Conservation (phyloP, 495 filamentous ascomycete species). For the Lasiosphaeria ovina region DNA sequence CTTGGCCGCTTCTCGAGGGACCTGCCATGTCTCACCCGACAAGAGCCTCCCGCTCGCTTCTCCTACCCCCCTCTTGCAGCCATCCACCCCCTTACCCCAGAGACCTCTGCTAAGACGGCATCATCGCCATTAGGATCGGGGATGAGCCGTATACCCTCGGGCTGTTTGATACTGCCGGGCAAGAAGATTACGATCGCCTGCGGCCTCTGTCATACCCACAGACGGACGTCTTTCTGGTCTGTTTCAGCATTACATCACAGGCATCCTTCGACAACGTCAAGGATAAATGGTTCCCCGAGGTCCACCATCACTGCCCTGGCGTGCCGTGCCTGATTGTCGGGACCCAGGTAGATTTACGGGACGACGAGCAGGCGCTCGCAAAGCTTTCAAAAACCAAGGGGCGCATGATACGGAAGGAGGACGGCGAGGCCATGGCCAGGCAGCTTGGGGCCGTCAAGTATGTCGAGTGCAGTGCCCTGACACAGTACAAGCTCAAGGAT, state of each 20-base stretch:
- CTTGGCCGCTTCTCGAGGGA: slow-evolving; percentile 3
- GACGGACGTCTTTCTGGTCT: slow-evolving; percentile 98
- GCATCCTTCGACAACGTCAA: slow-evolving; percentile 98
- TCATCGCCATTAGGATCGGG: slow-evolving; percentile 70
- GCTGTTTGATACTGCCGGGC: slow-evolving; percentile 96
- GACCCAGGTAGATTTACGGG: slow-evolving; percentile 93
- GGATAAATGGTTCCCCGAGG: slow-evolving; percentile 99
- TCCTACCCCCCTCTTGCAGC: not conserved
- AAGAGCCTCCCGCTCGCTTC: not conserved
- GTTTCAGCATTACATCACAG: slow-evolving; percentile 98
- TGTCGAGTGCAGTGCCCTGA: slow-evolving; percentile 96
- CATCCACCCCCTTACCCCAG: not conserved
- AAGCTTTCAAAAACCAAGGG: slow-evolving; percentile 96
- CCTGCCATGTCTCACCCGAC: not conserved
- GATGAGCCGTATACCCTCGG: slow-evolving; percentile 98
- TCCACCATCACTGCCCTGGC: slow-evolving; percentile 96
- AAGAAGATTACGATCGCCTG: slow-evolving; percentile 98
- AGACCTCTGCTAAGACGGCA: slow-evolving; percentile 18
- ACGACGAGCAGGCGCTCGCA: slow-evolving; percentile 82
- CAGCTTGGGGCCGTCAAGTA: slow-evolving; percentile 96
- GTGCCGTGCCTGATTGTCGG: slow-evolving; percentile 98
- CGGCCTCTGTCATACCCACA: slow-evolving; percentile 96
- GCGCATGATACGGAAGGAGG: slow-evolving; percentile 83
- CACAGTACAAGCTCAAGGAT: slow-evolving; percentile 98
- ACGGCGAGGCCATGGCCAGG: slow-evolving; percentile 94